phyloP scores from a whole-genome alignment of 129 eudicot genomes.

The Chrysanthemum lavandulifolium region DNA sequence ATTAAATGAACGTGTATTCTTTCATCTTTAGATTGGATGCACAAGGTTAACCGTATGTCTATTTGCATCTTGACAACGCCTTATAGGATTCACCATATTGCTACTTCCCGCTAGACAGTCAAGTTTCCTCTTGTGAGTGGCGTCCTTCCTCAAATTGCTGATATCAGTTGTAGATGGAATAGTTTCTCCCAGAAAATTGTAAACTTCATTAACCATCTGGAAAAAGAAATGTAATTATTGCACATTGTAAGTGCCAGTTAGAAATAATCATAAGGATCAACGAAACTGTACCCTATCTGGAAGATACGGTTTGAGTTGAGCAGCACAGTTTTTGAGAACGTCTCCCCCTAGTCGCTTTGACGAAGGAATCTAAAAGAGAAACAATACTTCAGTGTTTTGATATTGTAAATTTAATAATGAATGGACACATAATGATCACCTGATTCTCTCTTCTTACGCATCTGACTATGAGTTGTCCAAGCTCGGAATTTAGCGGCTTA shows the following conservation, averaged over 20 bases:
- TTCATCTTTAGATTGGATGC: too few relatives aligned
- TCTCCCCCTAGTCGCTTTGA: slow-evolving; percentile 41
- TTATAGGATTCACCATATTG: too few relatives aligned
- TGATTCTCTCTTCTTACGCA: slow-evolving; percentile 33
- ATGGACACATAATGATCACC: slow-evolving; percentile 18
- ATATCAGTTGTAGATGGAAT: neutral
- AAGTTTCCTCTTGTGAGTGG: neutral
- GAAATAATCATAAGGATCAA: slow-evolving; percentile 31
- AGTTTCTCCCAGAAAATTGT: neutral
- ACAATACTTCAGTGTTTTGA: neutral
- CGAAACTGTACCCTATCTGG: slow-evolving; percentile 11
- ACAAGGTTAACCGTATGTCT: too few relatives aligned
- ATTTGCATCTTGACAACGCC: too few relatives aligned
- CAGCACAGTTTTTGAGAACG: slow-evolving; percentile 34
- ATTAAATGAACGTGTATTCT: too few relatives aligned
- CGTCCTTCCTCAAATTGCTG: neutral
- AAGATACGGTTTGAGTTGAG: slow-evolving; percentile 25
- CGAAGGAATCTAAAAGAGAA: slow-evolving; percentile 30
- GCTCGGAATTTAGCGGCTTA: slow-evolving; percentile 28
- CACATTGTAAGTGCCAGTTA: neutral
- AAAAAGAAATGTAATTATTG: neutral
- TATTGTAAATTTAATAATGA: neutral
- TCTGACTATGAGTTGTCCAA: slow-evolving; percentile 31
- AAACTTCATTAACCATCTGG: neutral
- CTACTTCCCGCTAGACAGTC: too few relatives aligned